Evolutionary conservation across 1,284 basidiomycete species (phyloP).

Genomic region (Vanrija pseudolonga): DNA sequence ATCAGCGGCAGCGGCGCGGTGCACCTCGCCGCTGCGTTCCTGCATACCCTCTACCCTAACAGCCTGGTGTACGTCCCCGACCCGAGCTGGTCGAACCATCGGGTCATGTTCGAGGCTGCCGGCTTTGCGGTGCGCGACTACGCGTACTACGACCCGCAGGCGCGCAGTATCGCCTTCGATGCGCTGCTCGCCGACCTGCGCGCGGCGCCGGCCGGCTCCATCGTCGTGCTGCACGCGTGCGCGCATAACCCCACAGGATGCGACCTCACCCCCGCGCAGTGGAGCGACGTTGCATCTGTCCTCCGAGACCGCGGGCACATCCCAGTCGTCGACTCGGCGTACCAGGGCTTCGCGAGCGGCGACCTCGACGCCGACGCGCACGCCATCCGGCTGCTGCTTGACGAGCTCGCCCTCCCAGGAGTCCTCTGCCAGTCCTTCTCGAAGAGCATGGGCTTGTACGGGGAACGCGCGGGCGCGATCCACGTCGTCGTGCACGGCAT

Average conservation of each 20-base stretch:
- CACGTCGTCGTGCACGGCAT: conserved; percentile 74
- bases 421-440: conserved; percentile 70
- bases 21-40: conserved; percentile 82
- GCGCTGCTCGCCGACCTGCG: no score
- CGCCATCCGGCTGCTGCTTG: conserved; percentile 25
- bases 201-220: conserved; percentile 58
- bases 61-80: conserved; percentile 76
- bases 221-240: conserved; percentile 86
- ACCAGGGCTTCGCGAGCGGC: conserved; percentile 59
- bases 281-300: conserved; percentile 71
- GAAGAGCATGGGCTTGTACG: conserved; percentile 74
- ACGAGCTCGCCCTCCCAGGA: conserved; percentile 3
- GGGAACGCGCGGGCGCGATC: no score
- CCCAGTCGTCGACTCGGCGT: conserved; percentile 92
- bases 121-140: conserved; percentile 77
- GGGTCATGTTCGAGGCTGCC: conserved; percentile 79
- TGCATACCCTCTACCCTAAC: conserved; percentile 73
- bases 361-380: conserved; percentile 53
- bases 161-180: no score
- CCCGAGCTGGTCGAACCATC: conserved; percentile 95
- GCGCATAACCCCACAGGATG: conserved; percentile 97
- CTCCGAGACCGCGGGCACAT: conserved; percentile 75
- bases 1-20: conserved; percentile 95
- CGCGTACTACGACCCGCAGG: conserved; percentile 78
- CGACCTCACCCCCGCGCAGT: conserved; percentile 84